These are phyloP conservation scores for Prillingera fragicola DNA, from an alignment of 1,284 basidiomycete species.

Conservation along the genomic window DNA sequence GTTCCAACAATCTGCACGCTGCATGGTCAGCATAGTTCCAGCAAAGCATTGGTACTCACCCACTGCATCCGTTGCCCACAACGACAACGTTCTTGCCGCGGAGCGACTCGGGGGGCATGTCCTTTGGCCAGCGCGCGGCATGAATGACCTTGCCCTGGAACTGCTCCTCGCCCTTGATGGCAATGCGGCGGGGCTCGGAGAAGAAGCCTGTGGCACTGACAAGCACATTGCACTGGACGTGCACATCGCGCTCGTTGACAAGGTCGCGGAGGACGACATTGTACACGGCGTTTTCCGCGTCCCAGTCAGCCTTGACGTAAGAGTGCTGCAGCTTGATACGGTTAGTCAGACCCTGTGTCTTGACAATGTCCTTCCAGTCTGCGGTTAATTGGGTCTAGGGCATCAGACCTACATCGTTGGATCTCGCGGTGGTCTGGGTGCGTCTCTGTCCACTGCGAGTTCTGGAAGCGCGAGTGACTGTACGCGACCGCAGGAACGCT, in stretches of 20 bases:
- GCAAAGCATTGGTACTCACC: neutral
- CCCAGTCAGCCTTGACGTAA: constrained; percentile 17
- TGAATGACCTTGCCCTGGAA: constrained; percentile 23
- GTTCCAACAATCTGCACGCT: constrained; percentile 13
- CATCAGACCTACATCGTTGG: constrained; percentile 6
- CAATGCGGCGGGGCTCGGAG: constrained; percentile 13
- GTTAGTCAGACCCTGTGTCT: constrained; percentile 13
- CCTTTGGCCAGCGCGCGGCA: constrained; percentile 22
- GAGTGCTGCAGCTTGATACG: constrained; percentile 13
- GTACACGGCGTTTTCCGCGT: constrained; percentile 8
- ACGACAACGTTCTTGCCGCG: constrained; percentile 15
- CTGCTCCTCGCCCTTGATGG: constrained; percentile 12
- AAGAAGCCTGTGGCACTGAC: constrained; percentile 16
- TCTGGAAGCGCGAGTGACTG: constrained; percentile 14
- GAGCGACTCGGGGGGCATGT: constrained; percentile 14
- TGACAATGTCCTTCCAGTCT: constrained; percentile 18
- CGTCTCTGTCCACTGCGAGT: constrained; percentile 15
- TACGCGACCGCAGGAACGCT: constrained; percentile 13
- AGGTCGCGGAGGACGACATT: constrained; percentile 13
- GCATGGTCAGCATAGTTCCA: neutral
- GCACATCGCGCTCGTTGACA: constrained; percentile 9
- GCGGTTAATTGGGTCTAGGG: neutral
- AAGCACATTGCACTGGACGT: constrained; percentile 11
- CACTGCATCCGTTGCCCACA: constrained; percentile 14
- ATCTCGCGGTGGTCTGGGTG: constrained; percentile 15